phyloP scores from a whole-genome alignment of 2,329 filamentous ascomycete species.

The Fusarium verrucosum region DNA sequence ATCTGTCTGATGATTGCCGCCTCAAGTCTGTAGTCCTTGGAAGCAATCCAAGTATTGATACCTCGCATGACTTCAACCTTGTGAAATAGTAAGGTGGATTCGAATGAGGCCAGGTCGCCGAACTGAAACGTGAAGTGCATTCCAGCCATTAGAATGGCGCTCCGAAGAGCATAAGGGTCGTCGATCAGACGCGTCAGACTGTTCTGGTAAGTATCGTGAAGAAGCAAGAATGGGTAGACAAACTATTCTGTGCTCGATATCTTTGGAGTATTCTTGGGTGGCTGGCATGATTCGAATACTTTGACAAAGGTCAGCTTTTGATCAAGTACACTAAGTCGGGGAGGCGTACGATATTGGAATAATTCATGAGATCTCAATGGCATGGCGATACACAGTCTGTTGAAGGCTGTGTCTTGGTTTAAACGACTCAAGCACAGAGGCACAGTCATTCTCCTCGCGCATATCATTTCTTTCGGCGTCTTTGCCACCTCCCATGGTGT shows the following conservation, averaged over 20 bases:
- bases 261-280: not conserved
- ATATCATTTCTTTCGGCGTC: not conserved
- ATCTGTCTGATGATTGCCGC: slow-evolving; percentile 5
- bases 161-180: slow-evolving; percentile 1
- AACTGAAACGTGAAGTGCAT: slow-evolving; percentile 20
- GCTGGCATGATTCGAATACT: slow-evolving; percentile 1
- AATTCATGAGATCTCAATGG: slow-evolving; percentile 16
- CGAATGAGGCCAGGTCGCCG: not conserved
- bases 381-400: slow-evolving; percentile 8
- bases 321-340: rapidly evolving
- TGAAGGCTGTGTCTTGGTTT: slow-evolving; percentile 1
- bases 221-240: rapidly evolving
- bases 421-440: not conserved
- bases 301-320: not conserved
- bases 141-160: slow-evolving; percentile 3
- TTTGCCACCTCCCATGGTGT: slow-evolving; percentile 5
- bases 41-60: slow-evolving; percentile 13
- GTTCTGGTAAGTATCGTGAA: not conserved
- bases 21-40: not conserved
- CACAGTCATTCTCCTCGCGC: not conserved
- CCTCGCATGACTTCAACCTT: slow-evolving; percentile 12
- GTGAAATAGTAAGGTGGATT: slow-evolving; percentile 10
- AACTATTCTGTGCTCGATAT: not conserved
- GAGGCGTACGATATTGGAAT: slow-evolving; percentile 14
- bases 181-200: not conserved